Conservation (phyloP, 345 rosid genomes). For the Laguncularia racemosa region DNA sequence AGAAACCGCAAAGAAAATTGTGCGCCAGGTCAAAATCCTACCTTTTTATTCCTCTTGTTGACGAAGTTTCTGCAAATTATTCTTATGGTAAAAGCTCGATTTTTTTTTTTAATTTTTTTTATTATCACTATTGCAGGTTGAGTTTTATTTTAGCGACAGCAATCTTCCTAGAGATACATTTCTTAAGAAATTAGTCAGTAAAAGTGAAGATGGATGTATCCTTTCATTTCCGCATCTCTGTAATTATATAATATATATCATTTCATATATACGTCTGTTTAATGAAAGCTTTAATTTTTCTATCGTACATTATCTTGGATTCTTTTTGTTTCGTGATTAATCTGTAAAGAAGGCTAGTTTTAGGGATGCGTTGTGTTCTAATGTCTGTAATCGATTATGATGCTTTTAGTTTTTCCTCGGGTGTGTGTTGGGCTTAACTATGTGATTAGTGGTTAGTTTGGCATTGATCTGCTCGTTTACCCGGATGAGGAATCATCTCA, state of each 20-base stretch:
- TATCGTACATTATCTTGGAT: too few relatives aligned
- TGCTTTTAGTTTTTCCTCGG: neutral
- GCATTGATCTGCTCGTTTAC: slow-evolving; percentile 86
- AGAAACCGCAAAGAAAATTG: slow-evolving; percentile 54
- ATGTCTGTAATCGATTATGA: too few relatives aligned
- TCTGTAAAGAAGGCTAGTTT: neutral
- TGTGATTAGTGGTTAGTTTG: slow-evolving; percentile 63
- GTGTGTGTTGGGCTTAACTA: slow-evolving; percentile 28
- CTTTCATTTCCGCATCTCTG: slow-evolving; percentile 6
- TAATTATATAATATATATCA: neutral
- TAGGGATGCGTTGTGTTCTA: neutral
- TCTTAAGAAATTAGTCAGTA: slow-evolving; percentile 47
- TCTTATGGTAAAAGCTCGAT: neutral
- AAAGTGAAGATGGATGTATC: slow-evolving; percentile 83
- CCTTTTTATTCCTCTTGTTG: neutral
- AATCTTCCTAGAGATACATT: slow-evolving; percentile 81
- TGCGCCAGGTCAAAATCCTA: slow-evolving; percentile 37
- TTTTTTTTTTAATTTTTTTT: too few relatives aligned
- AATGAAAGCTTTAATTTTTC: neutral
- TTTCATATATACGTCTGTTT: neutral
- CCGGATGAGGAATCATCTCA: slow-evolving; percentile 82
- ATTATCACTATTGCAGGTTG: slow-evolving; percentile 42
- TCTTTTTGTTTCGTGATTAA: neutral
- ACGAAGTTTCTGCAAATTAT: neutral
- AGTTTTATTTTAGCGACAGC: slow-evolving; percentile 93